phyloP scores from a whole-genome alignment of 1,139 yeast species.

The Yamadazyma trypodendri region DNA sequence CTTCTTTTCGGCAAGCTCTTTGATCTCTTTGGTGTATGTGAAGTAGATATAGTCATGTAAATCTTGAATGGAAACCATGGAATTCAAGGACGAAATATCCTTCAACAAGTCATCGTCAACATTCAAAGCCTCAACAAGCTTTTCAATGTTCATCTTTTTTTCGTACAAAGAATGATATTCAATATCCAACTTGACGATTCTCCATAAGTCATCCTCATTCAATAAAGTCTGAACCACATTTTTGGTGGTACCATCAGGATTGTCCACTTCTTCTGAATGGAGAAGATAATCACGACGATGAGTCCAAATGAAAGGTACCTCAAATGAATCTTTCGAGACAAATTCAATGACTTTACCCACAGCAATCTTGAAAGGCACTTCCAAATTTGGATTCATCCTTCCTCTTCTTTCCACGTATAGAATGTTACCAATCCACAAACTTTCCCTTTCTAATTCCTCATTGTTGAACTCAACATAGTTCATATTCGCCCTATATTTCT shows the following conservation, averaged over 20 bases:
- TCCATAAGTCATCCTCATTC: constrained; percentile 89
- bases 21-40: constrained; percentile 71
- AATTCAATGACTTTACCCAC: constrained; percentile 78
- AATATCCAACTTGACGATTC: constrained; percentile 79
- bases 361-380: constrained; percentile 64
- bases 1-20: constrained; percentile 34
- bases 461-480: constrained; percentile 66
- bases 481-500: constrained; percentile 64
- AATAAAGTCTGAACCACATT: constrained; percentile 53
- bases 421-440: constrained; percentile 71
- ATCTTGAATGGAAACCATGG: constrained; percentile 84
- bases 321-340: constrained; percentile 73
- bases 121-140: constrained; percentile 54
- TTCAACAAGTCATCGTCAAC: constrained; percentile 58
- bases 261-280: constrained; percentile 52
- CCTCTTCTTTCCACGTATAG: constrained; percentile 52
- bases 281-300: constrained; percentile 88
- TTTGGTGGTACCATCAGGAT: constrained; percentile 42
- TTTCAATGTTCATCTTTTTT: constrained; percentile 65
- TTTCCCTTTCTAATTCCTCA: constrained; percentile 69
- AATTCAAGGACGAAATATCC: constrained; percentile 56
- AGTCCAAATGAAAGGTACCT: constrained; percentile 96
- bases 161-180: constrained; percentile 86
- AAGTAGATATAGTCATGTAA: constrained; percentile 81
- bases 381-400: constrained; percentile 37